Conservation (phyloP, 352 stramenopile species). For the Pythium aristosporum region DNA sequence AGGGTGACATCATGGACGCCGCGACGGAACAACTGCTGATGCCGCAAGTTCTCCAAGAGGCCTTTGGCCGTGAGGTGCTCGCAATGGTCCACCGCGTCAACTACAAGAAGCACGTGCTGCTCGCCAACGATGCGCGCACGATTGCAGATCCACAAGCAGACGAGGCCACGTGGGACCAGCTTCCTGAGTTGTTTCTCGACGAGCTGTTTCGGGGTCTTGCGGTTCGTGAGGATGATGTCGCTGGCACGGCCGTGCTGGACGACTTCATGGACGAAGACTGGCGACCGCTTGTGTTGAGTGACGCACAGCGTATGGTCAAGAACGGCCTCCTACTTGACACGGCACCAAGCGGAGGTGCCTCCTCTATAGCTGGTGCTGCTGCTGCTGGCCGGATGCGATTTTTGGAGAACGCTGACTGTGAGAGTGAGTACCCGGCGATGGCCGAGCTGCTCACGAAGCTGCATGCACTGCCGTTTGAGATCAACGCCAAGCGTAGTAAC, state of each 20-base stretch:
- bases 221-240: neutral
- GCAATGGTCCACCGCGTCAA: conserved; percentile 85
- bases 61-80: conserved; percentile 79
- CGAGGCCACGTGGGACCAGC: conserved; percentile 61
- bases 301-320: conserved; percentile 63
- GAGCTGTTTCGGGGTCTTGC: conserved; percentile 30
- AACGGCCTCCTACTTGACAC: conserved; percentile 49
- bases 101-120: conserved; percentile 70
- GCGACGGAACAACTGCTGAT: conserved; percentile 63
- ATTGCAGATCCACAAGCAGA: conserved; percentile 60
- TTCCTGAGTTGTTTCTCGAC: conserved; percentile 52
- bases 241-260: conserved; percentile 58
- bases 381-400: conserved; percentile 52
- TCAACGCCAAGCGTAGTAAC: conserved; percentile 66
- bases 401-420: conserved; percentile 55
- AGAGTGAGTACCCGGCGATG: conserved; percentile 59
- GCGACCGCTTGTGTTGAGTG: conserved; percentile 54
- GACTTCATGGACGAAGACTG: conserved; percentile 84
- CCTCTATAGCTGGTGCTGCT: neutral
- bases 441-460: conserved; percentile 75
- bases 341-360: neutral
- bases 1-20: conserved; percentile 79
- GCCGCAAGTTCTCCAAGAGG: conserved; percentile 82
- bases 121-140: conserved; percentile 63
- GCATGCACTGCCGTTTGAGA: conserved; percentile 74